Evolutionary conservation across 1,284 basidiomycete species (phyloP).

Genomic region (Trametes versicolor): DNA sequence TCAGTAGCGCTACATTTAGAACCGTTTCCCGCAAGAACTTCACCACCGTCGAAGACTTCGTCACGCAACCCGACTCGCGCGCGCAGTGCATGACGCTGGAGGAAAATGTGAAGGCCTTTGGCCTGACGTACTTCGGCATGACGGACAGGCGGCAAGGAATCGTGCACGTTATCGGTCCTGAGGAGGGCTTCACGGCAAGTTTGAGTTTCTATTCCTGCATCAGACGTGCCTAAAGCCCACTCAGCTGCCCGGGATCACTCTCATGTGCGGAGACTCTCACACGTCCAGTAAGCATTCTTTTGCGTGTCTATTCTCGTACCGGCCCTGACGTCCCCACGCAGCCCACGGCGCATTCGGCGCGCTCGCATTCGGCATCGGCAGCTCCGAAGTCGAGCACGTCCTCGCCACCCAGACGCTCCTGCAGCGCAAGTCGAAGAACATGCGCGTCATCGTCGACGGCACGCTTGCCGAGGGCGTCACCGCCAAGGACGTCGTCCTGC

Average conservation of each 20-base stretch:
- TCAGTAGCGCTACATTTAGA: slow-evolving; percentile 50
- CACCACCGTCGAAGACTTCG: slow-evolving; percentile 80
- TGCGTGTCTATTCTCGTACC: slow-evolving; percentile 3
- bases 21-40: slow-evolving; percentile 90
- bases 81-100: slow-evolving; percentile 93
- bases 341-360: slow-evolving; percentile 97
- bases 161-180: slow-evolving; percentile 96
- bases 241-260: slow-evolving; percentile 90
- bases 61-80: slow-evolving; percentile 89
- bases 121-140: slow-evolving; percentile 95
- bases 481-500: slow-evolving; percentile 94
- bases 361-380: slow-evolving; percentile 96
- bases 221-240: slow-evolving; percentile 50
- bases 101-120: slow-evolving; percentile 96
- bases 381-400: slow-evolving; percentile 97
- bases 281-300: slow-evolving; percentile 76
- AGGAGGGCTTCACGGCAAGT: slow-evolving; percentile 92
- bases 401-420: slow-evolving; percentile 95
- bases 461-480: slow-evolving; percentile 87
- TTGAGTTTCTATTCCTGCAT: neutral
- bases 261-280: slow-evolving; percentile 96
- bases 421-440: slow-evolving; percentile 95
- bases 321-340: slow-evolving; percentile 42
- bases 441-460: slow-evolving; percentile 94
- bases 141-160: slow-evolving; percentile 93